Conservation (phyloP, 1,139 yeast genomes). For the Magnusiomyces tetraspermus region DNA sequence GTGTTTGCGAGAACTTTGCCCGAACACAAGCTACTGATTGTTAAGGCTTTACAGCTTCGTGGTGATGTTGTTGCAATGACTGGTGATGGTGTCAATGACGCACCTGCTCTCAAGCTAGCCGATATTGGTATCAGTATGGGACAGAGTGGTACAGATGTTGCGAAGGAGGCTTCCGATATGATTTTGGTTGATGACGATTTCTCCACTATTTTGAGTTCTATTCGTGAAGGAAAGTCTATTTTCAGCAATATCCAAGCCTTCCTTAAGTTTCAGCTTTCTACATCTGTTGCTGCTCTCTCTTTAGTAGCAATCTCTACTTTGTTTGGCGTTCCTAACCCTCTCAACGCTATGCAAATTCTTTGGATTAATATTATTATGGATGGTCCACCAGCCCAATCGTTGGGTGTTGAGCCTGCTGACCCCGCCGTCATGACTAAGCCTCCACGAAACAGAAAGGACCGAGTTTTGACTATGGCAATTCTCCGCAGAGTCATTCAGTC, state of each 20-base stretch:
- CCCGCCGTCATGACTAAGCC: slow-evolving; percentile 91
- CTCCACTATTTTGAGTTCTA: slow-evolving; percentile 82
- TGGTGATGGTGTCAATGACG: slow-evolving; percentile 98
- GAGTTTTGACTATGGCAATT: slow-evolving; percentile 61
- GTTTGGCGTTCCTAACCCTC: slow-evolving; percentile 85
- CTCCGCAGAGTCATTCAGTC: slow-evolving; percentile 66
- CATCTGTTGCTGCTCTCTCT: slow-evolving; percentile 89
- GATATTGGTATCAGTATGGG: slow-evolving; percentile 99
- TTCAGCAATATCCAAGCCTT: slow-evolving; percentile 91
- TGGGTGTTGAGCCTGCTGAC: slow-evolving; percentile 96
- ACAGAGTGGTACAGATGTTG: slow-evolving; percentile 92
- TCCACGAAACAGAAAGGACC: slow-evolving; percentile 78
- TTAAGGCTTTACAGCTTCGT: slow-evolving; percentile 78
- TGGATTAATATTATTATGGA: slow-evolving; percentile 98
- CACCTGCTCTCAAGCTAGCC: slow-evolving; percentile 95
- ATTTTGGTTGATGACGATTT: slow-evolving; percentile 93
- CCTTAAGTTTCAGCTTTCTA: slow-evolving; percentile 86
- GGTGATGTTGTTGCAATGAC: slow-evolving; percentile 99
- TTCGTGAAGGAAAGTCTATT: slow-evolving; percentile 94
- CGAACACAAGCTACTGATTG: slow-evolving; percentile 86
- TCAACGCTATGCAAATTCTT: slow-evolving; percentile 95
- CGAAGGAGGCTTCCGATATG: slow-evolving; percentile 98
- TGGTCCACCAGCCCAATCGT: slow-evolving; percentile 97
- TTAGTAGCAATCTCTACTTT: slow-evolving; percentile 80
- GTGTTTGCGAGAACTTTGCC: slow-evolving; percentile 97